Evolutionary conservation across 352 stramenopile genomes (phyloP).

Genomic region (Phytophthora citrophthora): DNA sequence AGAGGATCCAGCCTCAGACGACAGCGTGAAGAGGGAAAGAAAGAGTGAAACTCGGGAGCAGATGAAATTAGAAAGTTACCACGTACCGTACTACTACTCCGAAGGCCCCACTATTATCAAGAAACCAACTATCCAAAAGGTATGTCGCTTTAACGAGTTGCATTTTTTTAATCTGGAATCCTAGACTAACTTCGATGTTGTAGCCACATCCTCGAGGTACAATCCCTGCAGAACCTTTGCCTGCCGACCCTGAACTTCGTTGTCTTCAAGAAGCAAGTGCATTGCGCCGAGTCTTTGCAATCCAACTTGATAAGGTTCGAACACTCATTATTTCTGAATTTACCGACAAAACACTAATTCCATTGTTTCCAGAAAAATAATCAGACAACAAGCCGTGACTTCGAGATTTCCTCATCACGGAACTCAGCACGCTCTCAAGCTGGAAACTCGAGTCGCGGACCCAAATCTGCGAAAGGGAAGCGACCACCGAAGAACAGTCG

Average conservation of each 20-base stretch:
- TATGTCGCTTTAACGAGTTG: neutral
- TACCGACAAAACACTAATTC: neutral
- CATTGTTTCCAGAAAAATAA: neutral
- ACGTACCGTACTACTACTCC: slow-evolving; percentile 41
- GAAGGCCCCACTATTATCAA: neutral
- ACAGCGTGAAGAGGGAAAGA: slow-evolving; percentile 9
- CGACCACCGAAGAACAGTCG: slow-evolving; percentile 2
- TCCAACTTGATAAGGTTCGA: slow-evolving; percentile 26
- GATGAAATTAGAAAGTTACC: slow-evolving; percentile 44
- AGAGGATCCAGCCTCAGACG: slow-evolving; percentile 9
- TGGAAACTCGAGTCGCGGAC: slow-evolving; percentile 6
- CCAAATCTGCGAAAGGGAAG: slow-evolving; percentile 20
- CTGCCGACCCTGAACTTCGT: slow-evolving; percentile 62
- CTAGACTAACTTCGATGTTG: neutral
- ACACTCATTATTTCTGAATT: neutral
- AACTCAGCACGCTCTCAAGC: slow-evolving; percentile 7
- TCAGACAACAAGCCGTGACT: neutral
- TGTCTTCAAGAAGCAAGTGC: slow-evolving; percentile 50
- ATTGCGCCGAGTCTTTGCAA: slow-evolving; percentile 36
- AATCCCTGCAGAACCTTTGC: slow-evolving; percentile 46
- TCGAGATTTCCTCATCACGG: slow-evolving; percentile 12
- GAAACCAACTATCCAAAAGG: slow-evolving; percentile 17
- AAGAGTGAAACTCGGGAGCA: slow-evolving; percentile 2
- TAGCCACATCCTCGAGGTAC: slow-evolving; percentile 56
- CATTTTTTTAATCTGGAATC: neutral